Percentiles rank a stretch among this genome's conserved stretches.
Conservation (phyloP, 176 grass and related monocot species). For the Eleusine indica region DNA sequence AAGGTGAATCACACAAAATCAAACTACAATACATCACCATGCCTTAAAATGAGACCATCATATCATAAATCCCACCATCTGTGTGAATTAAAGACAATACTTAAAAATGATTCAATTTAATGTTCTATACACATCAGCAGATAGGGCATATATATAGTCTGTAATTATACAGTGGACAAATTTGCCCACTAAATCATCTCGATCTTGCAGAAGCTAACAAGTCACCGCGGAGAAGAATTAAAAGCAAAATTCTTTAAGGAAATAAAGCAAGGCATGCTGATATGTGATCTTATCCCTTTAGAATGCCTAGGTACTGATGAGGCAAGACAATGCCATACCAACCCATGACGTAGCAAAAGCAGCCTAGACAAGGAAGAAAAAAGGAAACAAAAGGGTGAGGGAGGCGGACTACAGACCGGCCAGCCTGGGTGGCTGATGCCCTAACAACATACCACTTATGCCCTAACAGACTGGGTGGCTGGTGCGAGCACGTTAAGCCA, state of each 20-base stretch:
- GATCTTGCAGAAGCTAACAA: not conserved
- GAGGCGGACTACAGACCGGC: not conserved
- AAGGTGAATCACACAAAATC: not conserved
- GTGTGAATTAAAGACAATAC: not conserved
- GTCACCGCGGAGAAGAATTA: not conserved
- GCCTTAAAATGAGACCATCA: not conserved
- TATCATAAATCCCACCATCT: not conserved
- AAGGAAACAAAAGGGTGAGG: not conserved
- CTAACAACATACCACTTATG: not conserved
- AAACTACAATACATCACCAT: constrained; percentile 6
- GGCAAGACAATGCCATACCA: not conserved
- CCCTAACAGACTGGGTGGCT: not conserved
- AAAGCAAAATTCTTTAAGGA: not conserved
- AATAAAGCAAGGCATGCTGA: not conserved
- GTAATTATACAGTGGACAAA: not conserved
- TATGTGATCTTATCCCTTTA: no score
- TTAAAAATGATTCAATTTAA: not conserved
- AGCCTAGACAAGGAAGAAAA: not conserved
- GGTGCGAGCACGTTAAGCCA: not conserved
- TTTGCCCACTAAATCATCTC: not conserved
- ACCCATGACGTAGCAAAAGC: not conserved
- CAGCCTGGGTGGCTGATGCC: not conserved
- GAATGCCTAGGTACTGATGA: not conserved
- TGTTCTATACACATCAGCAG: not conserved
- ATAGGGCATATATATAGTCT: not conserved